Percentiles rank a stretch among this genome's conserved stretches.
phyloP scores from a whole-genome alignment of 768 basidiomycete genomes.

The Dioszegia hungarica region DNA sequence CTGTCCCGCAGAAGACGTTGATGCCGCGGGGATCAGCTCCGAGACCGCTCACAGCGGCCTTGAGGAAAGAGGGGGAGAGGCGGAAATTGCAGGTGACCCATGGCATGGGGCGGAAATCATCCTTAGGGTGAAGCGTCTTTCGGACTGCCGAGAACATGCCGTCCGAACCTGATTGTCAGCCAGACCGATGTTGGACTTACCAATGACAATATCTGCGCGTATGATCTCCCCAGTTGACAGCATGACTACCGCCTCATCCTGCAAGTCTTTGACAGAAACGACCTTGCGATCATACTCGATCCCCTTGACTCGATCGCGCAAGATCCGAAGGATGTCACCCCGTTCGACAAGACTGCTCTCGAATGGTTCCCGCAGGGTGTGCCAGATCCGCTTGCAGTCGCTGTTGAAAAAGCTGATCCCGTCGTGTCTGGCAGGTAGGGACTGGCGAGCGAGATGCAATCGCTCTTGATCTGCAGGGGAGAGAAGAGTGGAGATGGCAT shows the following conservation, averaged over 20 bases:
- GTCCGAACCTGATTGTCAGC: slow-evolving; percentile 13
- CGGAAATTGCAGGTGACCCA: slow-evolving; percentile 18
- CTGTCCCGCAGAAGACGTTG: slow-evolving; percentile 13
- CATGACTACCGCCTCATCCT: background rate
- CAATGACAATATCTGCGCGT: slow-evolving; percentile 15
- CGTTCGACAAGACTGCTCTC: slow-evolving; percentile 17
- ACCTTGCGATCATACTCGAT: slow-evolving; percentile 17
- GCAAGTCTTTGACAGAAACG: background rate
- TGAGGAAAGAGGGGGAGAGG: background rate
- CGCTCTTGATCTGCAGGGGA: background rate
- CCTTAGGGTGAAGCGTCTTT: background rate
- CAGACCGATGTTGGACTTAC: slow-evolving; percentile 8
- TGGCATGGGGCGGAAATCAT: slow-evolving; percentile 1
- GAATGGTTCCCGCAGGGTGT: slow-evolving; percentile 1
- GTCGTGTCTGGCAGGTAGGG: slow-evolving; percentile 11
- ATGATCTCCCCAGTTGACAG: background rate
- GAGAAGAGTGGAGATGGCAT: slow-evolving; percentile 6
- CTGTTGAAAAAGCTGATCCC: slow-evolving; percentile 10
- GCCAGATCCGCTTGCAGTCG: background rate
- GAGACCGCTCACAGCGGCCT: background rate
- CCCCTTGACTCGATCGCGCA: background rate
- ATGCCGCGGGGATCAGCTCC: slow-evolving; percentile 13
- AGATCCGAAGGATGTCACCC: slow-evolving; percentile 7
- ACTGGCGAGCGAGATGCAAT: background rate
- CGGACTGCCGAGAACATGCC: slow-evolving; percentile 21